Conservation (phyloP, 176 grass and related monocot species). For the Avena sativa region DNA sequence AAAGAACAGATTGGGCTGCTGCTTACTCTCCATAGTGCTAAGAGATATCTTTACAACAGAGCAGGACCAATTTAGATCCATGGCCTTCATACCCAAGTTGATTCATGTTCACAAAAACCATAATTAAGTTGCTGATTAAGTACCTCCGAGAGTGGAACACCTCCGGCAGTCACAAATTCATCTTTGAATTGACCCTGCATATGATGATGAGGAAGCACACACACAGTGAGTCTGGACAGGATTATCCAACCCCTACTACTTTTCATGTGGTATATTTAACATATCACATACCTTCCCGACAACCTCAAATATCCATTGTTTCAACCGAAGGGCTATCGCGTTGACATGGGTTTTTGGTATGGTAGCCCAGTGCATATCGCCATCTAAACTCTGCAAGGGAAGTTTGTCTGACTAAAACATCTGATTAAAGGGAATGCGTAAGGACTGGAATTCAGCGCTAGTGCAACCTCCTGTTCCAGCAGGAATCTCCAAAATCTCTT, state of each 20-base stretch:
- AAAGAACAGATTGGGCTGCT: conserved; percentile 80
- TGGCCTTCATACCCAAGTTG: background rate
- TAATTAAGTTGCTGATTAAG: conserved; percentile 29
- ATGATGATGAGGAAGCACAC: conserved; percentile 34
- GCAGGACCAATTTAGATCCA: conserved; percentile 32
- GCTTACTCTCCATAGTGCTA: conserved; percentile 92
- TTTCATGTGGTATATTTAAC: conserved; percentile 10
- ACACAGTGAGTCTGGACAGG: conserved; percentile 26
- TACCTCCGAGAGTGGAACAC: conserved; percentile 90
- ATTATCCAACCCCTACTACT: background rate
- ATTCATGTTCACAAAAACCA: conserved; percentile 24
- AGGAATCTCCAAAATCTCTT: conserved; percentile 97
- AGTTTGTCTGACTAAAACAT: conserved; percentile 24
- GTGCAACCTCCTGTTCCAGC: conserved; percentile 71
- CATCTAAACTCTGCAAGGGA: conserved; percentile 77
- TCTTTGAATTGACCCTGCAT: conserved; percentile 96
- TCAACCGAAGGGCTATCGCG: conserved; percentile 61
- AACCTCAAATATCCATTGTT: conserved; percentile 79
- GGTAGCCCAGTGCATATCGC: conserved; percentile 76
- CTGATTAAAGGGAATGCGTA: conserved; percentile 25
- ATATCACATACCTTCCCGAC: conserved; percentile 69
- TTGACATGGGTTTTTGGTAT: conserved; percentile 76
- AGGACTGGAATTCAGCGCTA: conserved; percentile 37
- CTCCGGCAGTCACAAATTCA: conserved; percentile 97
- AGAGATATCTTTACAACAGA: conserved; percentile 67